Evolutionary conservation across 169 alveolate genomes (phyloP).

Genomic region (Plasmodium sp.): DNA sequence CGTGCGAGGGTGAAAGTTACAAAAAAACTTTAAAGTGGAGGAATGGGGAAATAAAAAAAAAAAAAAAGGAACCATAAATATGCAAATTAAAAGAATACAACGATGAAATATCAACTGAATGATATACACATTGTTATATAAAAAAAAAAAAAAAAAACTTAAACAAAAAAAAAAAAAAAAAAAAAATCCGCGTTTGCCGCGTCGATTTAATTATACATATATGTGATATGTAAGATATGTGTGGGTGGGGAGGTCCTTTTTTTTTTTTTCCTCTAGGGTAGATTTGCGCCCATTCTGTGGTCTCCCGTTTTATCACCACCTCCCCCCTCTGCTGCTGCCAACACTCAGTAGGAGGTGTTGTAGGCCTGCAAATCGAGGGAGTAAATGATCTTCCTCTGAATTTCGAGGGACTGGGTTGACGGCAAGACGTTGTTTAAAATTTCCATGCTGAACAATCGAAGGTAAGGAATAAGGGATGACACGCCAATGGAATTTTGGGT

Average conservation of each 20-base stretch:
- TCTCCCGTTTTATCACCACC: neutral
- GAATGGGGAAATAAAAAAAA: neutral
- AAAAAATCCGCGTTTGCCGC: neutral
- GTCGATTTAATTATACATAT: neutral
- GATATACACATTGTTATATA: neutral
- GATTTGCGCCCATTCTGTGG: neutral
- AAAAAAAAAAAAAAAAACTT: neutral
- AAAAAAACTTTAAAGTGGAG: neutral
- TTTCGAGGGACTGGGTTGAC: constrained; percentile 75
- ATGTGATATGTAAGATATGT: neutral
- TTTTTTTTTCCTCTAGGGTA: neutral
- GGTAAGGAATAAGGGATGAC: constrained; percentile 65
- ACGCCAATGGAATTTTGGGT: constrained; percentile 34
- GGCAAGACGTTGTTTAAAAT: constrained; percentile 69
- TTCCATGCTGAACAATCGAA: constrained; percentile 69
- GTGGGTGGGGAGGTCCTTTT: neutral
- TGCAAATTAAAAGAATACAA: neutral
- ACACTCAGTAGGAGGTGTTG: constrained; percentile 20
- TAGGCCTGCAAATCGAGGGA: constrained; percentile 70
- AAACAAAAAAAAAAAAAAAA: neutral
- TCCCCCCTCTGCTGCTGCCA: neutral
- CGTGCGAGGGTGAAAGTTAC: neutral
- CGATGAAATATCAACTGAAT: neutral
- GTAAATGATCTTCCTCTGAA: constrained; percentile 55
- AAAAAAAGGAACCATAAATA: neutral